A percentile compares a stretch with the other conserved stretches of the same genome.
Conservation (phyloP, 1,284 basidiomycete genomes). For the Cronartium quercuum region DNA sequence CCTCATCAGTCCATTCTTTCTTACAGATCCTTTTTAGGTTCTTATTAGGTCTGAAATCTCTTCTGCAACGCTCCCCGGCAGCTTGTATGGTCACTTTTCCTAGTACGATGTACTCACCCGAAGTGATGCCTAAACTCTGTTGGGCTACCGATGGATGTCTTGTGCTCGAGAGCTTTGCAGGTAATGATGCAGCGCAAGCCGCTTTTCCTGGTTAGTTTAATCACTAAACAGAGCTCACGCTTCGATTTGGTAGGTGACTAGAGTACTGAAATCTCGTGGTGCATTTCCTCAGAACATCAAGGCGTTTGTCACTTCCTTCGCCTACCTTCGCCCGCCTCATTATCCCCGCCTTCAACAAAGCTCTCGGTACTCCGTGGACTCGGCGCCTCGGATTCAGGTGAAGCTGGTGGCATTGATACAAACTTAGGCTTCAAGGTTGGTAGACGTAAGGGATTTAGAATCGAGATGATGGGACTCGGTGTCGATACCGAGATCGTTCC, state of each 20-base stretch:
- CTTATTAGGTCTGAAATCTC: constrained; percentile 2
- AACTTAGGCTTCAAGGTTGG: constrained; percentile 37
- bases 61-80: background rate
- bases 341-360: constrained; percentile 31
- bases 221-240: background rate
- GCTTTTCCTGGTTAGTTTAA: constrained; percentile 28
- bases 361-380: constrained; percentile 27
- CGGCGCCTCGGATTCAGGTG: constrained; percentile 1
- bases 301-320: constrained; percentile 23
- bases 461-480: constrained; percentile 38
- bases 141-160: constrained; percentile 21
- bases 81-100: constrained; percentile 22
- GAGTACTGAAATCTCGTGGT: background rate
- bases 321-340: constrained; percentile 21
- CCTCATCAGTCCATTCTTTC: background rate
- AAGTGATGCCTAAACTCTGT: constrained; percentile 4
- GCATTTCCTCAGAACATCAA: constrained; percentile 13
- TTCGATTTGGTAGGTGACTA: background rate
- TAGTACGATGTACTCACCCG: constrained; percentile 2
- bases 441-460: constrained; percentile 26
- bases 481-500: constrained; percentile 13
- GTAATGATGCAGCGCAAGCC: constrained; percentile 29
- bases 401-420: constrained; percentile 26
- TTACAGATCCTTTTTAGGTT: constrained; percentile 30
- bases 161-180: constrained; percentile 27